phyloP scores from a whole-genome alignment of 73 alveolate species.

The Durusdinium trenchii region DNA sequence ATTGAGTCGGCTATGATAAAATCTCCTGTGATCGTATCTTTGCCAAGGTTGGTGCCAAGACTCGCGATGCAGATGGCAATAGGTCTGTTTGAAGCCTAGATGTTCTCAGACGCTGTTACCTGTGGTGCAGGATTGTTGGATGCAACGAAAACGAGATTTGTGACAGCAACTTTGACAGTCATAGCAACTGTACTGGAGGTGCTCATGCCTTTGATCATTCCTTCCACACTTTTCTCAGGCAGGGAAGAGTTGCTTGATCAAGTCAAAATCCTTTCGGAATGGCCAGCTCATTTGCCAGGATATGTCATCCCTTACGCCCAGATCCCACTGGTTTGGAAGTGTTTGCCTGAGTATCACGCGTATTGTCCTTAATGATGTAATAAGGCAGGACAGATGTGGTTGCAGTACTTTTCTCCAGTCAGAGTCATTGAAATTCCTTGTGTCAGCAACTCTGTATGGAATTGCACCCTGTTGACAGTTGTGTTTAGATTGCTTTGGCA shows the following conservation, averaged over 20 bases:
- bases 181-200: background rate
- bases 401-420: background rate
- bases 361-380: background rate
- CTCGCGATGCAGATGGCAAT: constrained; percentile 88
- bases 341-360: no score
- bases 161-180: no score
- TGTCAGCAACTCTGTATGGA: background rate
- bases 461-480: background rate
- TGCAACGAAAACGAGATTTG: no score
- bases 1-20: no score
- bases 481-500: background rate
- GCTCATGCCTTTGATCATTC: constrained; percentile 81
- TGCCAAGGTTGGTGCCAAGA: constrained; percentile 66
- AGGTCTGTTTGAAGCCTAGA: constrained; percentile 11
- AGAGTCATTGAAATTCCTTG: background rate
- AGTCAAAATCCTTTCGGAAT: background rate
- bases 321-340: constrained; percentile 63
- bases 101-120: background rate
- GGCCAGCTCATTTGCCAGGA: background rate
- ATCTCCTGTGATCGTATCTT: no score
- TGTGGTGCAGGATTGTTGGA: background rate
- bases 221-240: constrained; percentile 72
- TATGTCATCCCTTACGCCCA: constrained; percentile 70
- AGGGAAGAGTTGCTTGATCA: background rate
- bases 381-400: background rate